A percentile compares a stretch with the other conserved stretches of the same genome.
Conservation (phyloP, 345 rosid species). For the Hibiscus trionum region DNA sequence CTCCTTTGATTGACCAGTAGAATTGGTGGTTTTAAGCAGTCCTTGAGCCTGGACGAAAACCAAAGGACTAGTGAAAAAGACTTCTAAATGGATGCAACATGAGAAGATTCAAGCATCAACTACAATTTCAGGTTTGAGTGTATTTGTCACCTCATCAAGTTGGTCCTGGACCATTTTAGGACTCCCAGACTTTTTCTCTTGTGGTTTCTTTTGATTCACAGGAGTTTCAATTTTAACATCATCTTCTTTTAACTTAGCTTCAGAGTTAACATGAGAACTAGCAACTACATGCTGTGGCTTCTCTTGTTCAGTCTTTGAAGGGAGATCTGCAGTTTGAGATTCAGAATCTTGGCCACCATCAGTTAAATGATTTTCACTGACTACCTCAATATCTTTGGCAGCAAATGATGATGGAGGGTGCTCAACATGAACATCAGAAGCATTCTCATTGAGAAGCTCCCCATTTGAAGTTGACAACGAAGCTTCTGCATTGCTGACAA, state of each 20-base stretch:
- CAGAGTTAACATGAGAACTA: constrained; percentile 32
- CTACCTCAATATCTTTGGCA: constrained; percentile 43
- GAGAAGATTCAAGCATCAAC: background rate
- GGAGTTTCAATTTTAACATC: constrained; percentile 33
- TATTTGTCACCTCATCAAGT: constrained; percentile 76
- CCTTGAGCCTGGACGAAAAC: constrained; percentile 80
- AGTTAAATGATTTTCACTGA: constrained; percentile 27
- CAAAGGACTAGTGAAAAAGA: constrained; percentile 17
- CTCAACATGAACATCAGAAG: constrained; percentile 30
- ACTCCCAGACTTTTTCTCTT: constrained; percentile 33
- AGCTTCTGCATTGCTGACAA: constrained; percentile 24
- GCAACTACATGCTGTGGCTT: constrained; percentile 29
- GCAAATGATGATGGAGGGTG: constrained; percentile 30
- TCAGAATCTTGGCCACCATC: constrained; percentile 24
- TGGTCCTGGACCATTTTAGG: constrained; percentile 60
- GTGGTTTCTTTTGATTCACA: constrained; percentile 37
- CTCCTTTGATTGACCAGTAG: constrained; percentile 96
- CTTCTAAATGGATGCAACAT: background rate
- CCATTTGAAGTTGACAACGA: constrained; percentile 28
- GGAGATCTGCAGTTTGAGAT: constrained; percentile 30
- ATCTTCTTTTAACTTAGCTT: constrained; percentile 25
- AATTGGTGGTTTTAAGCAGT: constrained; percentile 67
- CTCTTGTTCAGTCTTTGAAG: constrained; percentile 38
- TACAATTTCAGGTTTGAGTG: constrained; percentile 5
- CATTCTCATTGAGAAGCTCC: constrained; percentile 39